phyloP scores from a whole-genome alignment of 1,284 basidiomycete species.

The Grifola frondosa region DNA sequence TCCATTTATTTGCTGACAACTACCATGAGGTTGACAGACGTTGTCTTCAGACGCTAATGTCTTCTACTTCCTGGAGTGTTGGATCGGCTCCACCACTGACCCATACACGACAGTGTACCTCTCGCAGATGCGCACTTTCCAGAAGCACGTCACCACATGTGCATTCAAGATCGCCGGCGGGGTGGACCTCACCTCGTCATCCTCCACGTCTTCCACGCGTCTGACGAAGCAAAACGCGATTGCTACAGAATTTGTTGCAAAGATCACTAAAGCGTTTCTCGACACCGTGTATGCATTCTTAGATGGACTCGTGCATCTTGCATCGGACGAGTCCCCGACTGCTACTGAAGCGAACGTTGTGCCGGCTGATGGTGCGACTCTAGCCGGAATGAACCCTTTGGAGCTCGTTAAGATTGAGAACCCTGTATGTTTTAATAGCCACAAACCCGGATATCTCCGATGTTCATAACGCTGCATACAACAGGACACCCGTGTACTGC shows the following conservation, averaged over 20 bases:
- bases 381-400: slow-evolving; percentile 44
- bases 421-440: slow-evolving; percentile 44
- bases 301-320: slow-evolving; percentile 85
- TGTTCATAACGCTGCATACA: background rate
- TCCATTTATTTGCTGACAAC: background rate
- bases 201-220: slow-evolving; percentile 41
- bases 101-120: slow-evolving; percentile 68
- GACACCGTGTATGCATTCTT: slow-evolving; percentile 88
- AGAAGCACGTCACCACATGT: slow-evolving; percentile 76
- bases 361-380: slow-evolving; percentile 30
- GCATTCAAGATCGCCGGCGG: slow-evolving; percentile 87
- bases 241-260: slow-evolving; percentile 56
- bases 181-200: slow-evolving; percentile 53
- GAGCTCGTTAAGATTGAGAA: slow-evolving; percentile 62
- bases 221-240: slow-evolving; percentile 58
- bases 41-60: slow-evolving; percentile 72
- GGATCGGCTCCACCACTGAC: slow-evolving; percentile 64
- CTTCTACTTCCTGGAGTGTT: slow-evolving; percentile 86
- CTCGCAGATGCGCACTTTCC: slow-evolving; percentile 77
- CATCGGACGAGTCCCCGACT: slow-evolving; percentile 70
- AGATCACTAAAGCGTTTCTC: slow-evolving; percentile 86
- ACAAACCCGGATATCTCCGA: background rate
- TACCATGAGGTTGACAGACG: background rate
- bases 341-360: slow-evolving; percentile 38
- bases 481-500: slow-evolving; percentile 84